phyloP scores from a whole-genome alignment of 2,329 filamentous ascomycete genomes.

The Sporothrix brasiliensis region DNA sequence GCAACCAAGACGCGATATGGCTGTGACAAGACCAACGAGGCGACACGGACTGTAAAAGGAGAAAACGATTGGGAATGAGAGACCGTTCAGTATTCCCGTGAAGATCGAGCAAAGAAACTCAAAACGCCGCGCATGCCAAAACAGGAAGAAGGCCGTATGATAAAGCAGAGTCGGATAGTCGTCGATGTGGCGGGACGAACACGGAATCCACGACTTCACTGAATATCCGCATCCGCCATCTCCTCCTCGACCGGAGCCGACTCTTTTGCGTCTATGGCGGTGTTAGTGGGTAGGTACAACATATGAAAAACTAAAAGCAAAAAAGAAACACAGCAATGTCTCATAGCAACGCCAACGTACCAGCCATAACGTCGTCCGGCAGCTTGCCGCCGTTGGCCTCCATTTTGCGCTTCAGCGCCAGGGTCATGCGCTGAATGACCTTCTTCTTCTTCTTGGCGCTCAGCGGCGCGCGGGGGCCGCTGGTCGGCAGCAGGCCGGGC shows the following conservation, averaged over 20 bases:
- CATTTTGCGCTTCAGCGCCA: slow-evolving; percentile 57
- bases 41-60: background rate
- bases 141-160: too few relatives aligned
- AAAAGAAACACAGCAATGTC: background rate
- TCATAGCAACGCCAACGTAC: slow-evolving; percentile 10
- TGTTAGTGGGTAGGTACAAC: background rate
- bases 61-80: background rate
- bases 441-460: slow-evolving; percentile 61
- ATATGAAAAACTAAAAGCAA: background rate
- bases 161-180: background rate
- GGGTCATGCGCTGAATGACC: slow-evolving; percentile 56
- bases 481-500: slow-evolving; percentile 57
- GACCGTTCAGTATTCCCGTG: background rate
- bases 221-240: slow-evolving; percentile 18
- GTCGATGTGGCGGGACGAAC: background rate
- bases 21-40: too few relatives aligned
- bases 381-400: slow-evolving; percentile 47
- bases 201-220: background rate
- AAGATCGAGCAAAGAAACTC: background rate
- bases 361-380: slow-evolving; percentile 41
- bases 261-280: background rate
- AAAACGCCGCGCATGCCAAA: background rate
- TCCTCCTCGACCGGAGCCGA: slow-evolving; percentile 13
- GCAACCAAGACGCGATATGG: too few relatives aligned
- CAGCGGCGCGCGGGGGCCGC: slow-evolving; percentile 55